phyloP scores from a whole-genome alignment of 495 filamentous ascomycete species.

The Penicillium psychrofluorescens region DNA sequence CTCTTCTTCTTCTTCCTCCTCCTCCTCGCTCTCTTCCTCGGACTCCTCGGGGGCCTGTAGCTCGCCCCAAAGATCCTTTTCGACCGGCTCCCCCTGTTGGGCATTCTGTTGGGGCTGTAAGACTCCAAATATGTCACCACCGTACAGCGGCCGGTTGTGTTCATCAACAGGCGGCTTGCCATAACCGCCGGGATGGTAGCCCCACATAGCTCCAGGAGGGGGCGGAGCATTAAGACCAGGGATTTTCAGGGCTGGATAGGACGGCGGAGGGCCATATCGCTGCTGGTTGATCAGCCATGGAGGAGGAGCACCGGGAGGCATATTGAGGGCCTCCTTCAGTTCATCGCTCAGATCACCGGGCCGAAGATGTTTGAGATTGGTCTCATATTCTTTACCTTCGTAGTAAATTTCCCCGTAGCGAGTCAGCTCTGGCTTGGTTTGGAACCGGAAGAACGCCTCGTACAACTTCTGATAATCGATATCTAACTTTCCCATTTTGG shows the following conservation, averaged over 20 bases:
- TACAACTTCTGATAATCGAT: constrained; percentile 98
- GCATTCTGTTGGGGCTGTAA: constrained; percentile 55
- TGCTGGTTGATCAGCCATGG: constrained; percentile 98
- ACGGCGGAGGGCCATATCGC: constrained; percentile 84
- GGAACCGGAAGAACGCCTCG: constrained; percentile 95
- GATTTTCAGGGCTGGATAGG: constrained; percentile 87
- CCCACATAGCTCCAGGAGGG: constrained; percentile 90
- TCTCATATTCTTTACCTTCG: constrained; percentile 97
- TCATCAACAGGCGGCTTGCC: constrained; percentile 94
- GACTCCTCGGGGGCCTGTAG: constrained; percentile 77
- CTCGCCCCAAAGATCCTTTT: constrained; percentile 88
- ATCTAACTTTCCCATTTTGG: constrained; percentile 95
- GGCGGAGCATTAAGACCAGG: constrained; percentile 93
- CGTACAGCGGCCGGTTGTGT: constrained; percentile 80
- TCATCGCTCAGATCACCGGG: constrained; percentile 88
- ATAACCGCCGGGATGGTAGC: constrained; percentile 91
- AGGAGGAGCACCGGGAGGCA: constrained; percentile 87
- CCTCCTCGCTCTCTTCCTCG: constrained; percentile 67
- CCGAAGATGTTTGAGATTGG: constrained; percentile 80
- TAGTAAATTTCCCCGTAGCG: constrained; percentile 97
- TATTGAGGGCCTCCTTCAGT: constrained; percentile 87
- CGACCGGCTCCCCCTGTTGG: constrained; percentile 70
- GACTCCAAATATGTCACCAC: constrained; percentile 89
- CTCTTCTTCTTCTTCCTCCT: constrained; percentile 64
- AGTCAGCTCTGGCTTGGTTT: constrained; percentile 90